Percentiles rank a stretch among this genome's conserved stretches.
Evolutionary conservation across 306 rosid species (phyloP).

Genomic region (Trifolium fragiferum): DNA sequence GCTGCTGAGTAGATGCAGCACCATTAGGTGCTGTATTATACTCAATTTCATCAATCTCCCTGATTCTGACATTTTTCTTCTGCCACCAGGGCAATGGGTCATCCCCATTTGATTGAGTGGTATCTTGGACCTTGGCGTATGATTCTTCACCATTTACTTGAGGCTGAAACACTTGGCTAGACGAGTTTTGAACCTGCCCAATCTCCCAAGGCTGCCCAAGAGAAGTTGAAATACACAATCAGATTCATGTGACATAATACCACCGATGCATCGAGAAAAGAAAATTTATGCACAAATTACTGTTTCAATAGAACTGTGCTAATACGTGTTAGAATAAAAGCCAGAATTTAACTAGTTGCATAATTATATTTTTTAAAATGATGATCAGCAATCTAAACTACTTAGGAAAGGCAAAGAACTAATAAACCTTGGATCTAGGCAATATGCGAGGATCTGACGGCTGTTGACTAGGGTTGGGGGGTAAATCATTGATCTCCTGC

Average conservation of each 20-base stretch:
- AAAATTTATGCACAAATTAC: conserved; percentile 23
- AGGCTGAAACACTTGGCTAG: conserved; percentile 57
- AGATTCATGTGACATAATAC: conserved; percentile 35
- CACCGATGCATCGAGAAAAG: conserved; percentile 13
- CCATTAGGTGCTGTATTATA: conserved; percentile 53
- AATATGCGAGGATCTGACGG: conserved; percentile 75
- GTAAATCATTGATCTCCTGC: conserved; percentile 76
- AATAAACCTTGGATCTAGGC: conserved; percentile 69
- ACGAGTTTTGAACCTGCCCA: conserved; percentile 58
- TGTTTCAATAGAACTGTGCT: background rate
- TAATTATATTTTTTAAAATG: conserved; percentile 17
- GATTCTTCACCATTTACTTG: conserved; percentile 55
- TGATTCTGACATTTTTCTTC: conserved; percentile 65
- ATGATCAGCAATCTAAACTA: conserved; percentile 33
- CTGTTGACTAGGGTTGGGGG: conserved; percentile 77
- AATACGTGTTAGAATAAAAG: conserved; percentile 9
- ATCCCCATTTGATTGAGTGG: conserved; percentile 56
- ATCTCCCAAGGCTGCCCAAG: conserved; percentile 83
- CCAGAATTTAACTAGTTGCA: background rate
- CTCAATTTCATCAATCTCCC: conserved; percentile 67
- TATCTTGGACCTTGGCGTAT: conserved; percentile 51
- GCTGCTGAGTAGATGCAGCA: conserved; percentile 52
- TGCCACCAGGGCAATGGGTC: conserved; percentile 75
- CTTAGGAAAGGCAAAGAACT: conserved; percentile 32
- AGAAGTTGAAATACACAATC: conserved; percentile 46